Percentiles rank a stretch among this genome's conserved stretches.
Conservation (phyloP, 1,284 basidiomycete species). For the Ceratobasidium sp. region DNA sequence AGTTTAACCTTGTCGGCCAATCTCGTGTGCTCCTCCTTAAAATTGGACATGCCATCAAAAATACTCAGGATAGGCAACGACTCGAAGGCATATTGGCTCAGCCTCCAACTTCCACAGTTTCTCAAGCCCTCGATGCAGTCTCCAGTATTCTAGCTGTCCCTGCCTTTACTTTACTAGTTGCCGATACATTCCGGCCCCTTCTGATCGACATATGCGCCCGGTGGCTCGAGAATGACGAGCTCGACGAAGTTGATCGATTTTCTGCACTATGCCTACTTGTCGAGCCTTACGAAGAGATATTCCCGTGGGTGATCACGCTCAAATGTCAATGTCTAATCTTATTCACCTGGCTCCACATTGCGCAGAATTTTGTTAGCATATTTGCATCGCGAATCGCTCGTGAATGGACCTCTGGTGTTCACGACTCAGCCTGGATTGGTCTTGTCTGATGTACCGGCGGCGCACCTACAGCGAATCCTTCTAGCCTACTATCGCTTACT, state of each 20-base stretch:
- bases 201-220: conserved; percentile 77
- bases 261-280: conserved; percentile 72
- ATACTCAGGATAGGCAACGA: conserved; percentile 12
- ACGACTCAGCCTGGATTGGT: conserved; percentile 54
- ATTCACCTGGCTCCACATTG: conserved; percentile 1
- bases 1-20: conserved; percentile 40
- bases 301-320: conserved; percentile 68
- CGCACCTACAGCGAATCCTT: conserved; percentile 73
- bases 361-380: conserved; percentile 67
- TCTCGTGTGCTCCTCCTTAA: conserved; percentile 22
- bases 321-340: conserved; percentile 25
- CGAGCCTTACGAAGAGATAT: conserved; percentile 80
- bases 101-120: conserved; percentile 23
- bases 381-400: conserved; percentile 62
- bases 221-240: conserved; percentile 69
- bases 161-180: conserved; percentile 69
- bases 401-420: conserved; percentile 70
- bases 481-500: conserved; percentile 86
- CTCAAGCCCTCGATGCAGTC: conserved; percentile 56
- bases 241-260: conserved; percentile 66
- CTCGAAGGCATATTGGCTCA: conserved; percentile 41
- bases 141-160: conserved; percentile 67
- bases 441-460: conserved; percentile 58
- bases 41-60: conserved; percentile 6
- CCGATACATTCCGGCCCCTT: conserved; percentile 73